Percentiles rank a stretch among this genome's conserved stretches.
These are phyloP conservation scores for Lyophyllum shimeji DNA, from an alignment of 768 basidiomycete species.

Conservation along the genomic window DNA sequence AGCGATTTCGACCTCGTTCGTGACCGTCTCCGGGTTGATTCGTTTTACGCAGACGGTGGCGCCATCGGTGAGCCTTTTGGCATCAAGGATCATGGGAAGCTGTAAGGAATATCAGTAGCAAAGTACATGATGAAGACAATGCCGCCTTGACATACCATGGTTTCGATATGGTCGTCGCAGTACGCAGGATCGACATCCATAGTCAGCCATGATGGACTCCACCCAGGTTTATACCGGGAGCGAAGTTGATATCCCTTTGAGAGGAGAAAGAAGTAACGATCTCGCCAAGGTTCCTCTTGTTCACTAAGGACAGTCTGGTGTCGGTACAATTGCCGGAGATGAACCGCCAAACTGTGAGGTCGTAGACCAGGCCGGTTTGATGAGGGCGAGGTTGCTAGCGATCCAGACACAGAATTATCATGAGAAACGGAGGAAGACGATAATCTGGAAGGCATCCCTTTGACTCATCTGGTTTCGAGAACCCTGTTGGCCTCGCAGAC, in stretches of 20 bases:
- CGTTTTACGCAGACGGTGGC: conserved; percentile 10
- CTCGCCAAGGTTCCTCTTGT: conserved; percentile 22
- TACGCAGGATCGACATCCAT: conserved; percentile 6
- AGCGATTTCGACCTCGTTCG: conserved; percentile 9
- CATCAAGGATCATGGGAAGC: conserved; percentile 10
- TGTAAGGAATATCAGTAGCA: too few species aligned
- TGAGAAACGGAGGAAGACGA: neutral
- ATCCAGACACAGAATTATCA: neutral
- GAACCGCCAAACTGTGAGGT: neutral
- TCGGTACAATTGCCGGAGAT: neutral
- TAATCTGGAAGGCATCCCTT: neutral
- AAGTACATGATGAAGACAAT: neutral
- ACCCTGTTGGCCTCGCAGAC: neutral
- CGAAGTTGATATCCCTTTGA: conserved; percentile 25
- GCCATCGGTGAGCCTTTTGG: neutral
- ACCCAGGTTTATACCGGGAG: conserved; percentile 26
- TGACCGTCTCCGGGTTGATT: conserved; percentile 2
- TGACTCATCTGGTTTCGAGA: neutral
- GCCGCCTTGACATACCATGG: neutral
- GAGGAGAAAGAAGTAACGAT: conserved; percentile 23
- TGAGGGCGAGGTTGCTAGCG: neutral
- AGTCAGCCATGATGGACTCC: conserved; percentile 28
- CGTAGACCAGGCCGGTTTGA: neutral
- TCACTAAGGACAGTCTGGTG: neutral
- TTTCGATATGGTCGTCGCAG: conserved; percentile 3